Evolutionary conservation across 805 yeast species (phyloP), one percentile per base, ranked within the genome.

Genomic region (Nakazawaea wickerhamii): DNA sequence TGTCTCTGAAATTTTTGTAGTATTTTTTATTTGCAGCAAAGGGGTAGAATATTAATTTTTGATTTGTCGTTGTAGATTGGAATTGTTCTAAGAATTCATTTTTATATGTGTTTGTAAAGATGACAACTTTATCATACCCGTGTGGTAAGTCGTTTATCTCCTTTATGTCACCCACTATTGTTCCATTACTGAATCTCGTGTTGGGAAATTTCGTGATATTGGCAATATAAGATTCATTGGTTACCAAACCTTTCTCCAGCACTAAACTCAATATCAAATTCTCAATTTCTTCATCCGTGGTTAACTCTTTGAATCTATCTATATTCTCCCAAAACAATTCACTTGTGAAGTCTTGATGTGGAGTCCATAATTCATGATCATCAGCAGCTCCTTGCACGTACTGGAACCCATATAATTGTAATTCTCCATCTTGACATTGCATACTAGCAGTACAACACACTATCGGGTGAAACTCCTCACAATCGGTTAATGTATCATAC

Each of bases 361-460:
- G 38, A 19, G 82, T 73, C 97, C 96, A 89, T 9, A 81, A 64
- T 53, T 89, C 97, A 57, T 89, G 95, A 53, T 90, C 96, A 59
- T 89, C 97, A 0, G 93, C 96, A 0, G 96, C 93, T 1, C 97
- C 97, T 59, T 88, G 96, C 1, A 88, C 84, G 55, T 89, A 89
- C 0, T 70, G 60, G 49, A 63, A 81, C 0, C 79, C 81, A 7
- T 58, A 46, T 37, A 70, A 51, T 37, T 63, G 62, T 39, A 64
- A 70, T 5, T 64, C 61, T 6, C 85, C 87, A 57, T 80, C 86
- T 49, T 77, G 81, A 15, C 71, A 75, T 55, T 67, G 68, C 43
- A 68, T 66, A 33, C 90, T 82, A 0, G 84, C 82, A 0, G 88
- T 81, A 39, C 86, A 69, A 38, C 75, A 61, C 7, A 77, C 53